Conservation (phyloP, 305 asterid species). For the Ajuga reptans region DNA sequence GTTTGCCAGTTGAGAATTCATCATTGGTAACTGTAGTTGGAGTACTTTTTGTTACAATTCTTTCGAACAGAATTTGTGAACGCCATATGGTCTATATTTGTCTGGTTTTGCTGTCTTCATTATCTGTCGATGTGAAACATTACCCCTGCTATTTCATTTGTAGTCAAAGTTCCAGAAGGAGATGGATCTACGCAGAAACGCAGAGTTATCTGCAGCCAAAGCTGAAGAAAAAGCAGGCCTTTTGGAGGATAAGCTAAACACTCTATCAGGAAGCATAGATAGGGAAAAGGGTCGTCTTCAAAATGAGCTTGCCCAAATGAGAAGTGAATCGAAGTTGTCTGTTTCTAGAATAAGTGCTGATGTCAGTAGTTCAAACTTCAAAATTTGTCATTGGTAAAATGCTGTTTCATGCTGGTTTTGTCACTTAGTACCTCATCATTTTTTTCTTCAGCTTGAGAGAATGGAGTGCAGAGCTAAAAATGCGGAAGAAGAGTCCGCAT, state of each 20-base stretch:
- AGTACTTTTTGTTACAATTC: background rate
- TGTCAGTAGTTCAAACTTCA: conserved; percentile 39
- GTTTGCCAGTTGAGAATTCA: background rate
- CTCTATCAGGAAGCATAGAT: conserved; percentile 53
- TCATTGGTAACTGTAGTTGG: background rate
- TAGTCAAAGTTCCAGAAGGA: conserved; percentile 70
- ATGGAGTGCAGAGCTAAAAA: conserved; percentile 72
- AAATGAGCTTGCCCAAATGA: conserved; percentile 68
- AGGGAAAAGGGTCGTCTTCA: conserved; percentile 65
- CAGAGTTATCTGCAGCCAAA: conserved; percentile 62
- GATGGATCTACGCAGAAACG: conserved; percentile 64
- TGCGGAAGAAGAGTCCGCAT: conserved; percentile 71
- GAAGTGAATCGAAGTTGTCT: conserved; percentile 77
- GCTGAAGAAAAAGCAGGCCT: conserved; percentile 70
- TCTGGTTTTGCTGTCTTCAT: conserved; percentile 14
- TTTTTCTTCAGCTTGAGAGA: conserved; percentile 65
- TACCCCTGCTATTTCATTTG: conserved; percentile 16
- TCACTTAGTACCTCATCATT: conserved; percentile 15
- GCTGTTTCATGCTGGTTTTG: conserved; percentile 19
- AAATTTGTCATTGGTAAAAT: conserved; percentile 7
- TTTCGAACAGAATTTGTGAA: conserved; percentile 1
- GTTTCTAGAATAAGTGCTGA: conserved; percentile 63
- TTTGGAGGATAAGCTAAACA: conserved; percentile 55
- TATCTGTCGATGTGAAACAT: conserved; percentile 3
- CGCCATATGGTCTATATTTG: background rate